Percentiles rank a stretch among this genome's conserved stretches.
These are phyloP conservation scores for Triticum urartu DNA, from an alignment of 176 grass and related monocot genomes.

Conservation along the genomic window DNA sequence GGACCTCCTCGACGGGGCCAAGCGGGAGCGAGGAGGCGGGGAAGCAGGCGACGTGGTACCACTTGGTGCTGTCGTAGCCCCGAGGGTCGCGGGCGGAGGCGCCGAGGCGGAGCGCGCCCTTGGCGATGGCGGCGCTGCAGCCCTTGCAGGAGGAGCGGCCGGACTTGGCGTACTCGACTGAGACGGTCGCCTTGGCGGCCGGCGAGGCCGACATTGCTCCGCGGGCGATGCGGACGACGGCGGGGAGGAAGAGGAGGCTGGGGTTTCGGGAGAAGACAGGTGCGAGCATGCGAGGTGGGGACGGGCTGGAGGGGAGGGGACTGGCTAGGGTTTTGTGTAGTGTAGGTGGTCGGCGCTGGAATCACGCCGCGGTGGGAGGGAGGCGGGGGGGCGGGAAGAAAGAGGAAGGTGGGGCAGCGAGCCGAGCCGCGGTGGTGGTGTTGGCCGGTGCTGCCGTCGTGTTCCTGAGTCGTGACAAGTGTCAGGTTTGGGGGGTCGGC, in stretches of 20 bases:
- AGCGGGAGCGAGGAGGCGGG: constrained; percentile 40
- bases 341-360: background rate
- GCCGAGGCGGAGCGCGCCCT: constrained; percentile 58
- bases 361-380: background rate
- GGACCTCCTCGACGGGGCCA: constrained; percentile 49
- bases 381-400: constrained; percentile 34
- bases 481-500: too few relatives aligned
- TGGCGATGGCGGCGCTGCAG: constrained; percentile 48
- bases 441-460: too few relatives aligned
- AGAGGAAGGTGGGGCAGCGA: constrained; percentile 16
- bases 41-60: constrained; percentile 80
- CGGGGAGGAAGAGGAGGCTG: constrained; percentile 8
- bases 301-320: background rate
- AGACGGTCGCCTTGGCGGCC: constrained; percentile 28
- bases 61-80: constrained; percentile 59
- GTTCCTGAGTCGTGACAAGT: too few relatives aligned
- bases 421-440: constrained; percentile 14
- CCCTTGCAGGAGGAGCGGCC: constrained; percentile 73
- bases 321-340: constrained; percentile 38
- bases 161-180: constrained; percentile 76
- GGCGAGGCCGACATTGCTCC: constrained; percentile 26
- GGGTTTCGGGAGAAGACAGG: constrained; percentile 26
- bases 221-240: background rate
- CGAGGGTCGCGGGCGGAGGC: constrained; percentile 44
- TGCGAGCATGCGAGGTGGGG: constrained; percentile 6